phyloP scores from a whole-genome alignment of 768 basidiomycete species.

The Mycena galericulata region DNA sequence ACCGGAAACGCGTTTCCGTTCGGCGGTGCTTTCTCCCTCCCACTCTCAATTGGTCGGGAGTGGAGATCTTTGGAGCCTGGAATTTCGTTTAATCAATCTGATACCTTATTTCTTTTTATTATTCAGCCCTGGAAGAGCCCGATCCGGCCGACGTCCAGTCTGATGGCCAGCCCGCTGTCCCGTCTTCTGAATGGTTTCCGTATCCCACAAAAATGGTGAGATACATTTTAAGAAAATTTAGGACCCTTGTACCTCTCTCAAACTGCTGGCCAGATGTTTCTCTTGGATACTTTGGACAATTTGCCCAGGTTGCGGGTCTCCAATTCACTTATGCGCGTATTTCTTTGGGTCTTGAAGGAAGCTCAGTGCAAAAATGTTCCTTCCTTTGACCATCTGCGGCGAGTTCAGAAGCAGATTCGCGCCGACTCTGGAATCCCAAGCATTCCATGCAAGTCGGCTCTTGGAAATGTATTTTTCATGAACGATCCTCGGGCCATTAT shows the following conservation, averaged over 20 bases:
- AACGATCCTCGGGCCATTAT: slow-evolving; percentile 22
- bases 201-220: background rate
- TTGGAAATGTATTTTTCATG: slow-evolving; percentile 24
- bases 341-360: slow-evolving; percentile 24
- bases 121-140: background rate
- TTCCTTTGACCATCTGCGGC: slow-evolving; percentile 12
- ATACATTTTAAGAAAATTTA: background rate
- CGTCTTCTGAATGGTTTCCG: background rate
- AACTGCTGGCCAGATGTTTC: slow-evolving; percentile 16
- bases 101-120: background rate
- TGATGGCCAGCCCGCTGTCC: background rate
- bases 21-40: too few species aligned
- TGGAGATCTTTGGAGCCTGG: too few species aligned
- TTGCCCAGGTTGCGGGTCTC: slow-evolving; percentile 19
- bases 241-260: background rate
- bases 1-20: background rate
- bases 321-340: slow-evolving; percentile 12
- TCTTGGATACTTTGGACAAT: slow-evolving; percentile 26
- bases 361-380: slow-evolving; percentile 14
- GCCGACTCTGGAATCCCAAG: slow-evolving; percentile 11
- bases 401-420: slow-evolving; percentile 18
- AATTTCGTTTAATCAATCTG: too few species aligned
- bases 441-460: slow-evolving; percentile 7
- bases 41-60: too few species aligned
- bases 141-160: background rate